Base-by-base conservation (phyloP, 306 rosid species). In the Nissolia schottii region DNA sequence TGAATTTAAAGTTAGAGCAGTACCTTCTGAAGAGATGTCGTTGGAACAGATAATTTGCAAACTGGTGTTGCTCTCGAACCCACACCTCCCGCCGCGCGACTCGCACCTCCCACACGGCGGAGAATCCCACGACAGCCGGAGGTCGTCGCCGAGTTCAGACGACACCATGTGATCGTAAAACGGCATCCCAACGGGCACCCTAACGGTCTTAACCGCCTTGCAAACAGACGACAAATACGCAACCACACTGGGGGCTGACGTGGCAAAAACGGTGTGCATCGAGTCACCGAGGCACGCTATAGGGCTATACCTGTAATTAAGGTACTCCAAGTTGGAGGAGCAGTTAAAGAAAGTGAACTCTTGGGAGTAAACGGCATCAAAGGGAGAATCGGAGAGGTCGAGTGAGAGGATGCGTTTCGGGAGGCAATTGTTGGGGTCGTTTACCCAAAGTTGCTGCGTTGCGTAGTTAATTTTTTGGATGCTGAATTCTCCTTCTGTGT, bases 371-470 rank as follows among this genome's bases (percentile, higher is more conserved):
- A 35, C 71, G 2, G 81, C 85, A 6, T 7, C 23, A 41, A 83
- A 92, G 13, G 92, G 94, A 31, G 96, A 82, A 10, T 46, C 64
- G 0, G 88, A 54, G 56, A 92, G 87, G 51, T 79, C 83, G 3
- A 92, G 74, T 1, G 85, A 55, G 25, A 92, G 81, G 14, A 92
- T 78, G 2, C 67, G 82, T 70, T 67, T 67, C 0, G 98, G 87
- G 28, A 92, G 91, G 61, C 98, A 92, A 16, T 59, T 69, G 19
- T 80, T 50, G 18, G 95, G 98, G 70, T 92, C 98, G 60, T 86
- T 92, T 3, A 90, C 22, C 84, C 85, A 79, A 4, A 92, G 19
- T 71, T 92, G 80, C 48, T 92, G 98, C 2, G 69, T 7, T 3
- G 71, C 50, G 20, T 92, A 92, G 73, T 90, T 84, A 80, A 92